phyloP scores from a whole-genome alignment of 495 filamentous ascomycete genomes.

The Aspergillus coremiiformis region DNA sequence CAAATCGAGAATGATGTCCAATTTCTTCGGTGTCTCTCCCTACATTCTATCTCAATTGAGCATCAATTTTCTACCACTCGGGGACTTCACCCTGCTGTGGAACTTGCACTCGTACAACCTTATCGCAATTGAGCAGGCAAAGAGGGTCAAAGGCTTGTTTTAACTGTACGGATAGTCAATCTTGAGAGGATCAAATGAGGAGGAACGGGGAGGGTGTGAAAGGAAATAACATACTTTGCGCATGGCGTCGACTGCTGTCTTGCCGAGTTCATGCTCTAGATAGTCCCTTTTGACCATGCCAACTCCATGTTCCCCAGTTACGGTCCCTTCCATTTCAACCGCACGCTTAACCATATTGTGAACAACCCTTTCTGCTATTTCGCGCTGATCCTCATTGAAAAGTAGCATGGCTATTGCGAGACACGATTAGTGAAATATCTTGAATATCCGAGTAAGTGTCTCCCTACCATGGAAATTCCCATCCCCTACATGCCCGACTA shows the following conservation, averaged over 20 bases:
- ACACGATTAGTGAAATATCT: background rate
- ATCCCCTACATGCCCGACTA: conserved; percentile 72
- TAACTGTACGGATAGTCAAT: background rate
- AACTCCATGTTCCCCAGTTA: conserved; percentile 58
- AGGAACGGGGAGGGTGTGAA: background rate
- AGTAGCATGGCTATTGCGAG: conserved; percentile 9
- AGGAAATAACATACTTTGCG: background rate
- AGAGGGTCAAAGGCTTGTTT: background rate
- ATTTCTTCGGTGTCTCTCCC: too few species aligned
- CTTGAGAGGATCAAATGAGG: background rate
- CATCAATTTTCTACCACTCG: background rate
- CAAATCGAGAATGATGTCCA: too few species aligned
- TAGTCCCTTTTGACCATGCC: conserved; percentile 57
- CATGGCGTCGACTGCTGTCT: background rate
- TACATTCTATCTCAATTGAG: too few species aligned
- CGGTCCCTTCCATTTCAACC: conserved; percentile 57
- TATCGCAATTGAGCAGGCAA: background rate
- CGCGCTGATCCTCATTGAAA: conserved; percentile 43
- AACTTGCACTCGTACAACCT: background rate
- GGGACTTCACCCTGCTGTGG: background rate
- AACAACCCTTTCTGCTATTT: conserved; percentile 45
- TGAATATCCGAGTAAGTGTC: background rate
- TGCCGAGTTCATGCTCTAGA: conserved; percentile 26
- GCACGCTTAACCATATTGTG: conserved; percentile 56
- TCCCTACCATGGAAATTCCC: conserved; percentile 62